A percentile compares a stretch with the other conserved stretches of the same genome.
phyloP scores from a whole-genome alignment of 371 early-diverging fungal species.

The Apophysomyces trapeziformis region DNA sequence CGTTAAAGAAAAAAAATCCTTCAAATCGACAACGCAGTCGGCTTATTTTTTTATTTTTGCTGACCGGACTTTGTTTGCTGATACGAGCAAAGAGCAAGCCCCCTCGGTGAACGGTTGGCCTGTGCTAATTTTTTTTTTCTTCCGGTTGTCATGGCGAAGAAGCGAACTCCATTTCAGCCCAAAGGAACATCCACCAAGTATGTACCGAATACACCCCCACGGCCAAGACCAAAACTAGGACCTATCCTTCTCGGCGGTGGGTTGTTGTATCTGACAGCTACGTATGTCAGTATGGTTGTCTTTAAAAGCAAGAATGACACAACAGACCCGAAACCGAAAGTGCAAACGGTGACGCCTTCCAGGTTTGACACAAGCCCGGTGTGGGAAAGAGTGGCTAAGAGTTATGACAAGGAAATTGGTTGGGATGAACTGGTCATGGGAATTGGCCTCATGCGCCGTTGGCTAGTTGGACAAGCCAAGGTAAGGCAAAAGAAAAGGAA shows the following conservation, averaged over 20 bases:
- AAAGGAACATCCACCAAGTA: neutral
- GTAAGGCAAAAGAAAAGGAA: conserved; percentile 17
- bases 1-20: no score
- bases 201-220: neutral
- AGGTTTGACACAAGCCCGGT: conserved; percentile 49
- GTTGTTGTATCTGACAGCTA: conserved; percentile 48
- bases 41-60: no score
- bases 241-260: conserved; percentile 52
- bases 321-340: conserved; percentile 14
- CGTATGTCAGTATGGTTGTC: conserved; percentile 53
- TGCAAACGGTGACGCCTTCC: conserved; percentile 26
- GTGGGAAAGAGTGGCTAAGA: conserved; percentile 55
- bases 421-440: conserved; percentile 76
- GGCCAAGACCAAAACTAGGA: conserved; percentile 28
- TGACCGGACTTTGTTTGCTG: neutral
- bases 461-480: conserved; percentile 57
- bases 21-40: no score
- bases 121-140: neutral
- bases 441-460: conserved; percentile 56
- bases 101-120: neutral
- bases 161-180: conserved; percentile 1
- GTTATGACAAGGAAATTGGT: conserved; percentile 66
- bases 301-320: conserved; percentile 49
- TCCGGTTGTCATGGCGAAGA: neutral
- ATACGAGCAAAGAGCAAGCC: neutral